Evolutionary conservation across 306 rosid genomes (phyloP).

Genomic region (Quercus ilex): DNA sequence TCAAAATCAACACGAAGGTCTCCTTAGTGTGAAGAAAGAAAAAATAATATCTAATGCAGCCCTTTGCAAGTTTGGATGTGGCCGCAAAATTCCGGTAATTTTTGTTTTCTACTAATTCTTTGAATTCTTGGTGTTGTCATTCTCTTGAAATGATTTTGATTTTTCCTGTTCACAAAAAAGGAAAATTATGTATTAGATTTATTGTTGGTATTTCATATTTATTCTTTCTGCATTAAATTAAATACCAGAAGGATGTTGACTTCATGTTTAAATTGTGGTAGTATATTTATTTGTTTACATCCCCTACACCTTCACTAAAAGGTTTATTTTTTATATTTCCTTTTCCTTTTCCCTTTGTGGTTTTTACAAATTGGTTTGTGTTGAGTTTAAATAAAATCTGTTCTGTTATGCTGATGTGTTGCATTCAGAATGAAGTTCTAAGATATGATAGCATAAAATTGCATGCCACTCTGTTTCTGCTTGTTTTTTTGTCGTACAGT

Average conservation of each 20-base stretch:
- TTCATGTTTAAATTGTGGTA: not conserved
- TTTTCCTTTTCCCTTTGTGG: too few species aligned
- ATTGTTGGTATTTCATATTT: not conserved
- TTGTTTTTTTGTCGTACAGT: slow-evolving; percentile 1
- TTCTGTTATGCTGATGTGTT: too few species aligned
- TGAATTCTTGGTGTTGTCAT: not conserved
- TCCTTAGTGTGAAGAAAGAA: slow-evolving; percentile 59
- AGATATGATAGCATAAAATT: not conserved
- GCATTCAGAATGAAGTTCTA: too few species aligned
- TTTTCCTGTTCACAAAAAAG: not conserved
- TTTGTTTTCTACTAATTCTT: not conserved
- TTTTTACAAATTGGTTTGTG: too few species aligned
- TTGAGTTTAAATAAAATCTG: too few species aligned
- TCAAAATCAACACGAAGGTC: slow-evolving; percentile 70
- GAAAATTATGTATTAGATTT: not conserved
- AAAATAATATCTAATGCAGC: slow-evolving; percentile 71
- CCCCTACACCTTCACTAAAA: not conserved
- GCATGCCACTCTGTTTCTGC: not conserved
- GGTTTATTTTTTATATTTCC: not conserved
- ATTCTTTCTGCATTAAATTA: not conserved
- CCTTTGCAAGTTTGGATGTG: slow-evolving; percentile 59
- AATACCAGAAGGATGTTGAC: not conserved
- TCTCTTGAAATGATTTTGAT: slow-evolving; percentile 7
- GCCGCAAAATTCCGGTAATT: slow-evolving; percentile 57
- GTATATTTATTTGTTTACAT: not conserved